Evolutionary conservation across 2,329 filamentous ascomycete genomes (phyloP), one percentile per base, ranked within the genome.

Genomic region (Fusarium albosuccineum): DNA sequence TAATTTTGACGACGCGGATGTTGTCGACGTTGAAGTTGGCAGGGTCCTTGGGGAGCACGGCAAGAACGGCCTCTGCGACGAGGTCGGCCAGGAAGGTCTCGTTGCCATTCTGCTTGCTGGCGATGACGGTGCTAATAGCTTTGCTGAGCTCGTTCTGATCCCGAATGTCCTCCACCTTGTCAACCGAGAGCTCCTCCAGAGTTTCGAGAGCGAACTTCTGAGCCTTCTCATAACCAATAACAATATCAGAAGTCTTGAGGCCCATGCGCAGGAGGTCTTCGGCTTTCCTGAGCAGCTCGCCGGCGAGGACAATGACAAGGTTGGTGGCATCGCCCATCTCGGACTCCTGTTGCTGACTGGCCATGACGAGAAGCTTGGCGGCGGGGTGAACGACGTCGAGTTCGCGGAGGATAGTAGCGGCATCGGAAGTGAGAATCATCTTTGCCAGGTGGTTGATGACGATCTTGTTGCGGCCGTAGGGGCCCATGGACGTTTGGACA

Each of bases 371-470:
- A 69, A 99, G 86, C 84, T 99, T 99, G 52, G 96, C 97, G 60
- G 96, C 96, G 66, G 97, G 96, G 84, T 99, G 96, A 58, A 99
- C 94, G 67, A 99, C 96, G 77, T 99, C 96, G 80, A 99, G 89
- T 84, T 99, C 97, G 76, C 94, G 91, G 73, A 99, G 87, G 78
- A 99, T 99, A 42, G 96, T 98, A 70, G 96, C 96, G 70, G 96
- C 96, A 78, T 99, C 96, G 64, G 94, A 98, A 73, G 97, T 99
- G 70, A 99, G 86, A 74, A 97, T 97, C 96, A 99, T 97, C 87
- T 99, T 99, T 82, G 97, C 93, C 67, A 99, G 87, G 83, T 99
- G 97, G 86, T 99, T 99, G 86, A 99, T 98, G 83, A 99, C 93
- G 78, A 99, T 94, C 86, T 99, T 99, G 87, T 99, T 99, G 82